Base-by-base conservation (phyloP, 371 early-diverging fungal species). In the Fennellomyces sp. region DNA sequence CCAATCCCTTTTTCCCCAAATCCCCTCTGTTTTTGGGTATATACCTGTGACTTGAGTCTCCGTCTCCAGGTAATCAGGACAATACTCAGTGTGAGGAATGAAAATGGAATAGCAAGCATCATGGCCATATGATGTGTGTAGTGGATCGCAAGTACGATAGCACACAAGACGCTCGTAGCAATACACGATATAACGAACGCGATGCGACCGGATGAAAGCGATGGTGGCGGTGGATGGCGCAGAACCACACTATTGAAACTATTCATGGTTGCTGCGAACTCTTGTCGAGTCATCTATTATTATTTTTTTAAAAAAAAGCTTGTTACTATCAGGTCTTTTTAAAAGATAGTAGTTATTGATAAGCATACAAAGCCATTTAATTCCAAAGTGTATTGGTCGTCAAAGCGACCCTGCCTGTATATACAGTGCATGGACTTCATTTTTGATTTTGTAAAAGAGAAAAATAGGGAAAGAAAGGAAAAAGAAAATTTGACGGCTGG, bases 361-460 rank as follows among this genome's bases (percentile, higher is more conserved):
- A 6, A 21, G 50, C 63, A 50, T 57, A 63, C 64, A 45, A 63
- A 68, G 21, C 73, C 76, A 31, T 76, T 63, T 10, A 76, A 55
- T 33, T 72, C 76, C 29, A 72, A 57, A 2, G 68, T 65, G 23
- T 76, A 76, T 57, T 72, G 70, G 63, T 72, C 64, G 28, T 72
- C 73, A 60, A 76, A 76, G 15, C 64, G 56, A 35, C 63, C 58
- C 12, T 60, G 53, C 31, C 58, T 52, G 56, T 70, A 68, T n/a
- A 61, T 49, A 55, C 76, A 76, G 25, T 68, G 76, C 55, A 76
- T 52, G 7, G 70, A 68, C 47, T 76, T 76, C 76, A 76, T 69
- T 52, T 50, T 51, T 5, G 6, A 3, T 51, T 19, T 45, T 6
- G 12, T 29, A 27, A 36, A 21, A 33, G 25, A 23, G 56, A 61